These are phyloP conservation scores for Leishmania lainsoni DNA, from an alignment of 208 protist genomes.

Conservation along the genomic window DNA sequence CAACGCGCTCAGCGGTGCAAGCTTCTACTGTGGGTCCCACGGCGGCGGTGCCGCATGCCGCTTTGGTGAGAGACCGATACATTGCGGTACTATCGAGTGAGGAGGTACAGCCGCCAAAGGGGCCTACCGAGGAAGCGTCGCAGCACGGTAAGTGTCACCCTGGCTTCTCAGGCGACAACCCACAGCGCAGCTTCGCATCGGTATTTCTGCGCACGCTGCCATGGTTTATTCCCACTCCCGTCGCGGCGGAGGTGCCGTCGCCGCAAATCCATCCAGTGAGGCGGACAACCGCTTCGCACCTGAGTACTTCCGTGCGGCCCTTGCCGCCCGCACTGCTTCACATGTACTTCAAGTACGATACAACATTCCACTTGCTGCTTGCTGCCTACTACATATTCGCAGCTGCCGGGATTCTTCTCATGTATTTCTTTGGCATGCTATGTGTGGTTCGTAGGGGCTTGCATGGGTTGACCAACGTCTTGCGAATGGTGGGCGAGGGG, in stretches of 20 bases:
- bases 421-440: conserved; percentile 6
- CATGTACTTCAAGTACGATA: not conserved
- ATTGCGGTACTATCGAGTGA: not conserved
- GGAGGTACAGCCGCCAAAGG: conserved; percentile 2
- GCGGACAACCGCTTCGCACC: not conserved
- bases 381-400: not conserved
- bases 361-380: not conserved
- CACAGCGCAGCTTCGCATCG: not conserved
- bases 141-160: not conserved
- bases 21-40: not conserved
- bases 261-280: not conserved
- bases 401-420: not conserved
- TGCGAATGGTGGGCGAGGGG: not conserved
- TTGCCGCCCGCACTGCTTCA: conserved; percentile 7
- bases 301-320: not conserved
- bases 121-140: not conserved
- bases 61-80: not conserved
- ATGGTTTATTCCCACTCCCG: not conserved
- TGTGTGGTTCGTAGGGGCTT: not conserved
- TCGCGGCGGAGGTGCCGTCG: not conserved
- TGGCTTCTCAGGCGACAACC: not conserved
- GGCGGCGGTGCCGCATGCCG: not conserved
- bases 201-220: not conserved
- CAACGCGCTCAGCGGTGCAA: not conserved
- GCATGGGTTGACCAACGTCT: not conserved